These are phyloP conservation scores for Diaporthe sp. DNA, from an alignment of 2,329 filamentous ascomycete genomes.

Conservation along the genomic window DNA sequence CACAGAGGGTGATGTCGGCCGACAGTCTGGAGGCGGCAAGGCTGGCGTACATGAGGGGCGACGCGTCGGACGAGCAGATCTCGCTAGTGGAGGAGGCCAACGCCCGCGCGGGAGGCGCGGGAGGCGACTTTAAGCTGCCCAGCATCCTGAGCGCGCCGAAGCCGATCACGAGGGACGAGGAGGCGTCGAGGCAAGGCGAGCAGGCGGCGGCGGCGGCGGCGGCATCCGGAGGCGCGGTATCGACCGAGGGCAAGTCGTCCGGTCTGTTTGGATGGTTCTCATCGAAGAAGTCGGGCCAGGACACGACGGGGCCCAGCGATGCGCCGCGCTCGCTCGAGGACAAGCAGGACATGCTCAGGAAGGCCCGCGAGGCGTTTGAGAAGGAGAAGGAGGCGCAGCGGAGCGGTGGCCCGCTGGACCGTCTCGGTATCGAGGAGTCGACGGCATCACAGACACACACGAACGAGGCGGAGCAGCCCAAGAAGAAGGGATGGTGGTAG, in stretches of 20 bases:
- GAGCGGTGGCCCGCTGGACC: conserved; percentile 64
- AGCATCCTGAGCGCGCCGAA: conserved; percentile 62
- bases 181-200: conserved; percentile 40
- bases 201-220: conserved; percentile 44
- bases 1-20: conserved; percentile 66
- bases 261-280: conserved; percentile 49
- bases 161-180: conserved; percentile 38
- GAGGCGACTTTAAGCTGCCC: conserved; percentile 58
- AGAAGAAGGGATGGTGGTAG: conserved; percentile 66
- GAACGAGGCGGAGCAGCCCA: conserved; percentile 44
- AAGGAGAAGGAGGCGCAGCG: conserved; percentile 65
- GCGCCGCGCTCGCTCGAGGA: conserved; percentile 51
- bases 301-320: conserved; percentile 48
- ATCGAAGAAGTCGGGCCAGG: conserved; percentile 31
- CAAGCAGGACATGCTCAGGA: conserved; percentile 50
- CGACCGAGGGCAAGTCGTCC: conserved; percentile 42
- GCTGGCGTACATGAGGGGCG: conserved; percentile 71
- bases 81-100: conserved; percentile 70
- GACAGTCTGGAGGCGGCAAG: conserved; percentile 70
- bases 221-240: conserved; percentile 35
- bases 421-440: conserved; percentile 57
- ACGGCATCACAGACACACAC: conserved; percentile 43
- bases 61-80: conserved; percentile 69
- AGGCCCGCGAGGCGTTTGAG: conserved; percentile 61
- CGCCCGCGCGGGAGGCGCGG: conserved; percentile 57